Percentiles rank a stretch among this genome's conserved stretches.
phyloP scores from a whole-genome alignment of 345 rosid species.

The Psidium guajava region DNA sequence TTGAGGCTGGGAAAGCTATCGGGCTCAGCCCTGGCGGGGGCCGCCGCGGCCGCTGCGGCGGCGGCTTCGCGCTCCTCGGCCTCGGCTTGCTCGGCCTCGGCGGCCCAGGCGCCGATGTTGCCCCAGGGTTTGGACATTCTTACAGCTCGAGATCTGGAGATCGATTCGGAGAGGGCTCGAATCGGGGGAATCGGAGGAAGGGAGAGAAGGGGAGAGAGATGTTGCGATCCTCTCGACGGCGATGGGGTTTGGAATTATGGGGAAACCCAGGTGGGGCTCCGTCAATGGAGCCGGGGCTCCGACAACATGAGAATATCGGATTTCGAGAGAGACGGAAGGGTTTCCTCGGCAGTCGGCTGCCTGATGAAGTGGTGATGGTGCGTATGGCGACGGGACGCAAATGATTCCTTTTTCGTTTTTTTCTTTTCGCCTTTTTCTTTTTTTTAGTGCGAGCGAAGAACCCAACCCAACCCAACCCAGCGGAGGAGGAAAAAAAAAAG shows the following conservation, averaged over 20 bases:
- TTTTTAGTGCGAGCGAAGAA: not conserved
- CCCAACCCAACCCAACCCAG: not conserved
- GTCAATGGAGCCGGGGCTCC: slow-evolving; percentile 59
- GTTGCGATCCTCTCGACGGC: not conserved
- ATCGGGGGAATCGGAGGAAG: not conserved
- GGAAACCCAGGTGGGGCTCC: slow-evolving; percentile 4
- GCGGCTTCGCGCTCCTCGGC: slow-evolving; percentile 41
- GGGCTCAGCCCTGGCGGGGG: slow-evolving; percentile 23
- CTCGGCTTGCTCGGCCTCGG: slow-evolving; percentile 78
- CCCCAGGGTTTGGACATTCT: slow-evolving; percentile 72
- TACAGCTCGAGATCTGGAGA: slow-evolving; percentile 6
- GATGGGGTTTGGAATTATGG: not conserved
- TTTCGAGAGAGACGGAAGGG: not conserved
- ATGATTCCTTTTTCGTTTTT: not conserved
- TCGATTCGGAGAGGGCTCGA: not conserved
- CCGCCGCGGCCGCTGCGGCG: slow-evolving; percentile 17
- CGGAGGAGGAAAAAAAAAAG: not conserved
- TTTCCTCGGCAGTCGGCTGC: not conserved
- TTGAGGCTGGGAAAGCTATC: slow-evolving; percentile 72
- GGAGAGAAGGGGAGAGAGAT: not conserved
- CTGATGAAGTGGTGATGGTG: not conserved
- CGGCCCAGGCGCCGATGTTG: slow-evolving; percentile 88
- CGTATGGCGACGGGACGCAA: not conserved
- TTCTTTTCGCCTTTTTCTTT: not conserved
- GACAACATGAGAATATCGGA: slow-evolving; percentile 17